These are phyloP conservation scores for Phytophthora cactorum DNA, from an alignment of 352 stramenopile genomes.

Conservation along the genomic window DNA sequence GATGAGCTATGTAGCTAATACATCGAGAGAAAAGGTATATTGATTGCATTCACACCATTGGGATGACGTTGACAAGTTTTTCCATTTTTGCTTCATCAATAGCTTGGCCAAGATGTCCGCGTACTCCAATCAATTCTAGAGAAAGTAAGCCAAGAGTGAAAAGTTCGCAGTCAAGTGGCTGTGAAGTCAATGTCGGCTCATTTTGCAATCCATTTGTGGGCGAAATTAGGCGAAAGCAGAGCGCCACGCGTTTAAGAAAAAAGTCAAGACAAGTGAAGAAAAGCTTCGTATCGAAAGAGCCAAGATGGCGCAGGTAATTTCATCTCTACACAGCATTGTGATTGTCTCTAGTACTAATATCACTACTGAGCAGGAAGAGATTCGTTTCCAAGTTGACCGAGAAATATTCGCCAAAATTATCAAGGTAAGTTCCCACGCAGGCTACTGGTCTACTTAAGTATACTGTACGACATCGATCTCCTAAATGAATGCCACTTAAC, in stretches of 20 bases:
- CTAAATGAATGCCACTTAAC: background rate
- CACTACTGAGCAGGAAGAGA: conserved; percentile 50
- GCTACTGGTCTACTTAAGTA: background rate
- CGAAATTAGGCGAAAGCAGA: conserved; percentile 67
- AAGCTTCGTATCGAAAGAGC: conserved; percentile 54
- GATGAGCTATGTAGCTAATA: conserved; percentile 74
- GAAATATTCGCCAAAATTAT: conserved; percentile 89
- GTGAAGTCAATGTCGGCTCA: background rate
- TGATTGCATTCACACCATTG: background rate
- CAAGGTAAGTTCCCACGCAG: conserved; percentile 40
- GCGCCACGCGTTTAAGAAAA: conserved; percentile 82
- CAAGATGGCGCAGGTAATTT: conserved; percentile 76
- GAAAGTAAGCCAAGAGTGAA: conserved; percentile 46
- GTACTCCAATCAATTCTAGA: conserved; percentile 78
- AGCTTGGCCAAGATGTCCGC: conserved; percentile 80
- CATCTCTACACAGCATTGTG: background rate
- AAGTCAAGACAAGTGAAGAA: conserved; percentile 74
- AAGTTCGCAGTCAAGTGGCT: background rate
- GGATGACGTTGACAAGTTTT: too few species aligned
- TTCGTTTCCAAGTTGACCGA: conserved; percentile 82
- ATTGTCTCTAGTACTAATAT: background rate
- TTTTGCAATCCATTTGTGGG: background rate
- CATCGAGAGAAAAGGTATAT: conserved; percentile 75
- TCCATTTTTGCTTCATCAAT: background rate
- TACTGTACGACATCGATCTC: background rate